Conservation (phyloP, 306 rosid species). For the Mimosa pudica region DNA sequence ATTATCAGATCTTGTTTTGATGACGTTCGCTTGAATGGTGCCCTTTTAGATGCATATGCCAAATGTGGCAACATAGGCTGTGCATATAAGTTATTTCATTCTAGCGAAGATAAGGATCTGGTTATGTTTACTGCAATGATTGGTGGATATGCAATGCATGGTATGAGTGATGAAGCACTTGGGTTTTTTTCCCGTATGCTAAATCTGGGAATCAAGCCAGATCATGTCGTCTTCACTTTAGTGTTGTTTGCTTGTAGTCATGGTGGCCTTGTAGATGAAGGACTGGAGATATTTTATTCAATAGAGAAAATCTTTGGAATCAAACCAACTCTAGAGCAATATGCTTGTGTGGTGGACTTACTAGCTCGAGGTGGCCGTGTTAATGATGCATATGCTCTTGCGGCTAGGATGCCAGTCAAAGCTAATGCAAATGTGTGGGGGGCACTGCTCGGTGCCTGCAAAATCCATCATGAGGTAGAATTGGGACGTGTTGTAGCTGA, state of each 20-base stretch:
- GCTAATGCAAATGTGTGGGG: conserved; percentile 86
- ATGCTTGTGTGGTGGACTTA: conserved; percentile 83
- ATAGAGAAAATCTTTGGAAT: conserved; percentile 63
- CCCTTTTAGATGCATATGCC: conserved; percentile 81
- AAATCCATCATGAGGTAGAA: conserved; percentile 71
- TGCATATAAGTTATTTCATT: conserved; percentile 64
- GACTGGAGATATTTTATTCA: conserved; percentile 71
- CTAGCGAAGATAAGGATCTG: conserved; percentile 65
- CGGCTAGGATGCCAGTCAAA: conserved; percentile 59
- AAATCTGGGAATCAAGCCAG: conserved; percentile 64
- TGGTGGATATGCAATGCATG: conserved; percentile 84
- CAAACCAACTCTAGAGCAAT: conserved; percentile 84
- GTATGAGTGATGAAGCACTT: conserved; percentile 78
- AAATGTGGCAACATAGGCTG: conserved; percentile 68
- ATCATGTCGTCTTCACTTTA: conserved; percentile 69
- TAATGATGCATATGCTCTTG: conserved; percentile 70
- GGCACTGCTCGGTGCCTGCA: conserved; percentile 79
- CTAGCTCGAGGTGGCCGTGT: conserved; percentile 73
- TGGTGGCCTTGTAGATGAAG: conserved; percentile 74
- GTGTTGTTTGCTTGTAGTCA: conserved; percentile 89
- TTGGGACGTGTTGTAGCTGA: conserved; percentile 68
- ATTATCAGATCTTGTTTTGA: conserved; percentile 61
- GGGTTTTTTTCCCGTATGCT: conserved; percentile 64
- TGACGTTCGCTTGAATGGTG: conserved; percentile 63
- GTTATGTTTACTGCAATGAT: conserved; percentile 89